Evolutionary conservation across 2,329 filamentous ascomycete species (phyloP).

Genomic region (Arthrobotrys megalospora): DNA sequence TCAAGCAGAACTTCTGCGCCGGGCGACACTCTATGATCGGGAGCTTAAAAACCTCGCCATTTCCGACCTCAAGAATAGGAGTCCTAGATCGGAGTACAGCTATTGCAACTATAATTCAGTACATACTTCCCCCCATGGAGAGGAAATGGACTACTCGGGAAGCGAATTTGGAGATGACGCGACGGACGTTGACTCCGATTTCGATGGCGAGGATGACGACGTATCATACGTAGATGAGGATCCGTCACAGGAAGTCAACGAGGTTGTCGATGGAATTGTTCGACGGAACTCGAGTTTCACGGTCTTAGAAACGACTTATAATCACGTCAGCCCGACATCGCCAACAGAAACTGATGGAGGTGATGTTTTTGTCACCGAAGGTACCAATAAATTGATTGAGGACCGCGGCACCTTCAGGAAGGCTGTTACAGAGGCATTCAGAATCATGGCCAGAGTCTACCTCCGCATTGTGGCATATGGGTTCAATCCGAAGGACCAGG

Average conservation of each 20-base stretch:
- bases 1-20: slow-evolving; percentile 21
- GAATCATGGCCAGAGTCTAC: slow-evolving; percentile 56
- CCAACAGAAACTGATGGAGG: slow-evolving; percentile 33
- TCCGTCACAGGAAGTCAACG: slow-evolving; percentile 44
- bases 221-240: slow-evolving; percentile 48
- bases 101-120: slow-evolving; percentile 48
- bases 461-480: slow-evolving; percentile 52
- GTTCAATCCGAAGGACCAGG: slow-evolving; percentile 43
- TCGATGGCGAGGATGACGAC: slow-evolving; percentile 39
- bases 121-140: slow-evolving; percentile 38
- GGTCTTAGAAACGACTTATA: not conserved
- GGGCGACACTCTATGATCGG: slow-evolving; percentile 18
- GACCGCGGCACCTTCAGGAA: slow-evolving; percentile 52
- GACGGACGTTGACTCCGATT: slow-evolving; percentile 40
- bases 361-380: slow-evolving; percentile 47
- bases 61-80: slow-evolving; percentile 47
- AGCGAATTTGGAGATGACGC: slow-evolving; percentile 47
- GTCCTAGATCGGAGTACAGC: slow-evolving; percentile 28
- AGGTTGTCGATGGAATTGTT: slow-evolving; percentile 50
- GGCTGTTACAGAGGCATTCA: slow-evolving; percentile 56
- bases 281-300: slow-evolving; percentile 48
- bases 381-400: slow-evolving; percentile 54
- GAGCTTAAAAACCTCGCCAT: slow-evolving; percentile 37
- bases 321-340: slow-evolving; percentile 1
- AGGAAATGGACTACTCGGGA: slow-evolving; percentile 34